phyloP scores from a whole-genome alignment of 1,139 yeast species.

The Trichomonascaceae sp. region DNA sequence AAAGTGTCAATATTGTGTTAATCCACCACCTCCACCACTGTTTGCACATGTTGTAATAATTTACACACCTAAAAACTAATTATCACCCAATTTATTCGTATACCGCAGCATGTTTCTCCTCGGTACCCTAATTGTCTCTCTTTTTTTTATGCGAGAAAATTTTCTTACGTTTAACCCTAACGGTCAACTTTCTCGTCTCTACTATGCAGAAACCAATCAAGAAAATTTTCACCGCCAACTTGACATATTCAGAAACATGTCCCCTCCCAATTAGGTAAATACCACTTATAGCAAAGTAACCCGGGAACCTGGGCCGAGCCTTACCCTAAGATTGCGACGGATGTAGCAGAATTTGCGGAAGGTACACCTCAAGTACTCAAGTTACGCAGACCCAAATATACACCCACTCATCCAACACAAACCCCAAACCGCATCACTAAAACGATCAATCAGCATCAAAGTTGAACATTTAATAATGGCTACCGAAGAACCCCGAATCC shows the following conservation, averaged over 20 bases:
- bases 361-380: background rate
- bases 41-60: too few species aligned
- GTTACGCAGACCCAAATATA: background rate
- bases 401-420: background rate
- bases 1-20: too few species aligned
- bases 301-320: background rate
- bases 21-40: background rate
- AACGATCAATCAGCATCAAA: background rate
- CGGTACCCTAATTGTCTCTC: background rate
- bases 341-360: background rate
- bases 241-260: background rate
- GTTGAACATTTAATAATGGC: constrained; percentile 16
- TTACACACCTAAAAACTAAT: background rate
- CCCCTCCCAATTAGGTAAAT: background rate
- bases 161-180: background rate
- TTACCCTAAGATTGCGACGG: background rate
- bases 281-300: background rate
- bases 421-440: background rate
- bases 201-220: background rate
- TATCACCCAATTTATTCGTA: background rate
- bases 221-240: background rate
- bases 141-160: background rate
- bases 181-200: background rate
- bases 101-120: background rate
- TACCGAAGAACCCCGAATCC: constrained; percentile 27